Conservation (phyloP, 192 early-diverging fungal species). For the Chytriomyces sp. region DNA sequence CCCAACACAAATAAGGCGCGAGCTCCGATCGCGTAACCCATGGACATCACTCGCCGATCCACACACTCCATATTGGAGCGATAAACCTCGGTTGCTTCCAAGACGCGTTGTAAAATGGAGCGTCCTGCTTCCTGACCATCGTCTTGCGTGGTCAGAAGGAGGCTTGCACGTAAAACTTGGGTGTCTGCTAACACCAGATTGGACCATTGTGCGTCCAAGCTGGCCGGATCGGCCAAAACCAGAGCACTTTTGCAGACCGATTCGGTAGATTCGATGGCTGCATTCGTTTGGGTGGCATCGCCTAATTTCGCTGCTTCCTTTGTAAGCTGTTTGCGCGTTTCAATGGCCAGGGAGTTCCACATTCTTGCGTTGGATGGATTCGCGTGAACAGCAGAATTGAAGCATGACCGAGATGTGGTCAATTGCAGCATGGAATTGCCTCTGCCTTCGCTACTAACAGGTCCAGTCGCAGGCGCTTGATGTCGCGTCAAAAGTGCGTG, state of each 20-base stretch:
- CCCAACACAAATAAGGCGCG: constrained; percentile 13
- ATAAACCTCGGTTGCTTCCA: neutral
- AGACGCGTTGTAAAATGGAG: neutral
- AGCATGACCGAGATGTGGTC: constrained; percentile 2
- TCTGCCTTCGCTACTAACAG: no score
- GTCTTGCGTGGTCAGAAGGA: neutral
- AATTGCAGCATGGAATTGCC: no score
- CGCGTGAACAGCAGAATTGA: constrained; percentile 13
- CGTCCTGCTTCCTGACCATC: neutral
- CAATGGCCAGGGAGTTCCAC: constrained; percentile 18
- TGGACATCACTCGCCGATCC: constrained; percentile 13
- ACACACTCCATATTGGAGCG: neutral
- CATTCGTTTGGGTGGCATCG: neutral
- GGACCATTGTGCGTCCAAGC: neutral
- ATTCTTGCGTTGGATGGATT: constrained; percentile 13
- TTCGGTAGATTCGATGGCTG: neutral
- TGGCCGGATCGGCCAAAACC: neutral
- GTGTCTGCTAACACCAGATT: neutral
- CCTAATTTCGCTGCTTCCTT: neutral
- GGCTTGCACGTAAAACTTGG: neutral
- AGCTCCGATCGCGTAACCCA: constrained; percentile 21
- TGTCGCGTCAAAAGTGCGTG: constrained; percentile 16
- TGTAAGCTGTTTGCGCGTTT: neutral
- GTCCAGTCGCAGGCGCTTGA: no score
- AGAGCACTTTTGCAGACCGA: neutral